Percentiles rank a stretch among this genome's conserved stretches.
These are phyloP conservation scores for Musa itinerans DNA, from an alignment of 176 grass and related monocot genomes.

Conservation along the genomic window DNA sequence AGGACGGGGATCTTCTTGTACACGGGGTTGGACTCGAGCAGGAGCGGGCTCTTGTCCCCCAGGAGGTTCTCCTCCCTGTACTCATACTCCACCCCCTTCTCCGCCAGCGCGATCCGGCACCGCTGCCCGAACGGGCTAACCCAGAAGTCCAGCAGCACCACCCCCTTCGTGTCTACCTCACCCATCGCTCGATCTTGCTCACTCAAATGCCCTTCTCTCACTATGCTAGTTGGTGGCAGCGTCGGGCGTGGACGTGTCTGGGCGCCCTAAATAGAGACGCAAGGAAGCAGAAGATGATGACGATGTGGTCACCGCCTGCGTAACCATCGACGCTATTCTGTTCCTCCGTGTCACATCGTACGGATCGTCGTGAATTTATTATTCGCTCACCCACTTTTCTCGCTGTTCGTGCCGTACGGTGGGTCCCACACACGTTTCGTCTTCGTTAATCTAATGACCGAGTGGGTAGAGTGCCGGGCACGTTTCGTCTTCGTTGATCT, in stretches of 20 bases:
- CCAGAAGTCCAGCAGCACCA: slow-evolving; percentile 45
- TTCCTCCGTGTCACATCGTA: slow-evolving; percentile 9
- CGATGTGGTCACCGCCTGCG: slow-evolving; percentile 53
- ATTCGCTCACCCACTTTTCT: not conserved
- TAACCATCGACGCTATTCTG: not conserved
- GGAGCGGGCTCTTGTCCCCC: slow-evolving; percentile 48
- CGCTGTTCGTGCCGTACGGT: not conserved
- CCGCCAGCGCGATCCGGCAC: slow-evolving; percentile 38
- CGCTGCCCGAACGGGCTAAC: slow-evolving; percentile 56
- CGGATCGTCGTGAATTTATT: not conserved
- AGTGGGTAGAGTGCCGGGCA: no score
- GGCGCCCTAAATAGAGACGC: not conserved
- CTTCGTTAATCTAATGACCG: not conserved
- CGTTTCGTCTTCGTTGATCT: not conserved
- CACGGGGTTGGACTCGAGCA: slow-evolving; percentile 54
- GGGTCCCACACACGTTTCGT: not conserved
- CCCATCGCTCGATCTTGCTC: not conserved
- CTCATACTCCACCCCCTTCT: slow-evolving; percentile 38
- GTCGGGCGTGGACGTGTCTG: not conserved
- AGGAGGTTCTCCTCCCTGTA: slow-evolving; percentile 35
- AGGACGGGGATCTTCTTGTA: slow-evolving; percentile 69
- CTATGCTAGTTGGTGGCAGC: no score
- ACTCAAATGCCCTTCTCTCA: no score
- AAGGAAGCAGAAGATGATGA: slow-evolving; percentile 26
- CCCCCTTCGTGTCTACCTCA: not conserved